A percentile compares a stretch with the other conserved stretches of the same genome.
These are phyloP conservation scores for Lodderomyces orthopsilosis DNA, from an alignment of 1,139 yeast species.

Conservation along the genomic window DNA sequence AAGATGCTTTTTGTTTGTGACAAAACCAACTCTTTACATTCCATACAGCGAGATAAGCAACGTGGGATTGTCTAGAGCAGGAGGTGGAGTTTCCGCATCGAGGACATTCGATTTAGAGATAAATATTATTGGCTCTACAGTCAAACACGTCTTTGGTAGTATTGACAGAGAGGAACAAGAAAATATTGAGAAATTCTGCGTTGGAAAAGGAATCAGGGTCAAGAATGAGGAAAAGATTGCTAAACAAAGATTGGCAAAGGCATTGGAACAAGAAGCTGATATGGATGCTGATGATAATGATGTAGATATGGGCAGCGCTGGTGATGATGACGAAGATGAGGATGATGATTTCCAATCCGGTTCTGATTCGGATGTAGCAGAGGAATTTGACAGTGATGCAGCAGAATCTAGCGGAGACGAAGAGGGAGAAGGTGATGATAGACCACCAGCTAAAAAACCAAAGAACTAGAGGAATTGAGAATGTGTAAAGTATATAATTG, in stretches of 20 bases:
- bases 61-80: conserved; percentile 86
- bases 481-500: not conserved
- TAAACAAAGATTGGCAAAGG: conserved; percentile 74
- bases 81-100: conserved; percentile 72
- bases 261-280: conserved; percentile 67
- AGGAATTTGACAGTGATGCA: conserved; percentile 82
- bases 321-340: conserved; percentile 65
- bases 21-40: conserved; percentile 91
- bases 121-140: conserved; percentile 60
- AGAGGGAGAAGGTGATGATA: conserved; percentile 29
- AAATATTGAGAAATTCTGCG: conserved; percentile 70
- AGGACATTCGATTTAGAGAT: conserved; percentile 93
- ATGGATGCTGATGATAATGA: conserved; percentile 58
- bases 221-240: conserved; percentile 90
- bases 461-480: conserved; percentile 1
- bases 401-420: conserved; percentile 35
- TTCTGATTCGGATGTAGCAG: conserved; percentile 73
- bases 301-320: conserved; percentile 74
- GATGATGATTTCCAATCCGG: conserved; percentile 68
- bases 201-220: conserved; percentile 73
- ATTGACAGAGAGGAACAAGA: conserved; percentile 89
- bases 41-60: conserved; percentile 79
- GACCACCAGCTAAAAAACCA: conserved; percentile 47
- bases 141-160: conserved; percentile 81
- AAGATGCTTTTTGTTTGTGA: conserved; percentile 83